Evolutionary conservation across 441 rosid species (phyloP).

Genomic region (Syzygium syzygioides): DNA sequence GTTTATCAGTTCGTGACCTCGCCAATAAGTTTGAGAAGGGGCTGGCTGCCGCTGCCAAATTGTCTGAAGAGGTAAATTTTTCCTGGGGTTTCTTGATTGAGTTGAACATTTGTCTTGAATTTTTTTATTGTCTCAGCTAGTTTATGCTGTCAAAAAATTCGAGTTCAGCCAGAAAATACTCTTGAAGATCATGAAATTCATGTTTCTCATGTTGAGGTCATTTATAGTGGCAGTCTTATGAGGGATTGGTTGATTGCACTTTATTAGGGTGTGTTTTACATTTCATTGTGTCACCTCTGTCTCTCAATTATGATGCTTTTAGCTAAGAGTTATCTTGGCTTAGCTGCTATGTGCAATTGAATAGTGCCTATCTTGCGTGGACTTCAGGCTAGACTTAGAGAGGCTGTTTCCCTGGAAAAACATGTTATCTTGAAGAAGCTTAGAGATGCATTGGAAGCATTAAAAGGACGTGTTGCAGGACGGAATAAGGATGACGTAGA

Average conservation of each 20-base stretch:
- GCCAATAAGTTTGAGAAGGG: constrained; percentile 93
- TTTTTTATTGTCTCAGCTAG: background rate
- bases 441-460: constrained; percentile 83
- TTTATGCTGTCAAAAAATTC: background rate
- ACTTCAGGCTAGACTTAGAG: constrained; percentile 77
- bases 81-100: background rate
- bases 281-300: background rate
- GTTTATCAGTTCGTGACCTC: constrained; percentile 95
- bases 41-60: constrained; percentile 88
- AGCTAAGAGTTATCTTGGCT: background rate
- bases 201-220: background rate
- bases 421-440: constrained; percentile 98
- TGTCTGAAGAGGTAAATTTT: constrained; percentile 79
- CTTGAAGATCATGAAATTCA: background rate
- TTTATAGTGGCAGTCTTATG: background rate
- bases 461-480: constrained; percentile 87
- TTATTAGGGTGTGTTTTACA: background rate
- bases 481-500: constrained; percentile 93
- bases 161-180: background rate
- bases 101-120: background rate
- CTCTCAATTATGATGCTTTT: background rate
- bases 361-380: background rate
- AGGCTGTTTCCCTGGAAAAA: constrained; percentile 91
- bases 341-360: background rate
- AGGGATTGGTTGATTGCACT: background rate